A percentile compares a stretch with the other conserved stretches of the same genome.
These are phyloP conservation scores for Cubamyces lactineus DNA, from an alignment of 768 basidiomycete genomes.

Conservation along the genomic window DNA sequence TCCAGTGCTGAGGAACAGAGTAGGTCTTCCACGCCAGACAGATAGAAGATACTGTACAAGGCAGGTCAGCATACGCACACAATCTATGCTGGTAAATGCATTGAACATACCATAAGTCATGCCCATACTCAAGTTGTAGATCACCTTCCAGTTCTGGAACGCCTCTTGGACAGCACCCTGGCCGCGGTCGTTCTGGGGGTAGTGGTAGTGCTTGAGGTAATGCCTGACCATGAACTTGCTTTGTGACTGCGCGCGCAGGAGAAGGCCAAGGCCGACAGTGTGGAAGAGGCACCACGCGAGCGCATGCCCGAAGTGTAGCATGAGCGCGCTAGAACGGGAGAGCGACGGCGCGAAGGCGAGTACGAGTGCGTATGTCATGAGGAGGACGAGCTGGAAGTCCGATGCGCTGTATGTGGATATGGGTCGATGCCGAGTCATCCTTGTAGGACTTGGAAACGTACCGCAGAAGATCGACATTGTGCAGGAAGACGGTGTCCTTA, in stretches of 20 bases:
- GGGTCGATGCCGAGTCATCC: conserved; percentile 20
- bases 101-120: conserved; percentile 87
- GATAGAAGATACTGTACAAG: conserved; percentile 71
- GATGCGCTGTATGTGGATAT: conserved; percentile 59
- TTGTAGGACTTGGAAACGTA: conserved; percentile 39
- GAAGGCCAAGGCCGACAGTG: conserved; percentile 81
- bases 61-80: background rate
- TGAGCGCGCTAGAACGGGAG: conserved; percentile 51
- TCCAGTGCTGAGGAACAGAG: conserved; percentile 80
- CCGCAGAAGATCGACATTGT: conserved; percentile 87
- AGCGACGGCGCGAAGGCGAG: conserved; percentile 63
- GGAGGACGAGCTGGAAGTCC: conserved; percentile 79
- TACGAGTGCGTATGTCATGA: conserved; percentile 68
- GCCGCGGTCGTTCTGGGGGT: conserved; percentile 67
- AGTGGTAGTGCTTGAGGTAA: conserved; percentile 93
- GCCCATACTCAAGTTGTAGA: conserved; percentile 90
- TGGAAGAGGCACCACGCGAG: conserved; percentile 86
- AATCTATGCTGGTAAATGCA: background rate
- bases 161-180: conserved; percentile 89
- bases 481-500: conserved; percentile 79
- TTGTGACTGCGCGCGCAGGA: conserved; percentile 83
- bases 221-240: conserved; percentile 91
- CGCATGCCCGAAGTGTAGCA: conserved; percentile 81
- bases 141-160: conserved; percentile 91
- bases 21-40: conserved; percentile 93